Base-by-base conservation (phyloP, 768 basidiomycete species). In the Suillus hirtellus region DNA sequence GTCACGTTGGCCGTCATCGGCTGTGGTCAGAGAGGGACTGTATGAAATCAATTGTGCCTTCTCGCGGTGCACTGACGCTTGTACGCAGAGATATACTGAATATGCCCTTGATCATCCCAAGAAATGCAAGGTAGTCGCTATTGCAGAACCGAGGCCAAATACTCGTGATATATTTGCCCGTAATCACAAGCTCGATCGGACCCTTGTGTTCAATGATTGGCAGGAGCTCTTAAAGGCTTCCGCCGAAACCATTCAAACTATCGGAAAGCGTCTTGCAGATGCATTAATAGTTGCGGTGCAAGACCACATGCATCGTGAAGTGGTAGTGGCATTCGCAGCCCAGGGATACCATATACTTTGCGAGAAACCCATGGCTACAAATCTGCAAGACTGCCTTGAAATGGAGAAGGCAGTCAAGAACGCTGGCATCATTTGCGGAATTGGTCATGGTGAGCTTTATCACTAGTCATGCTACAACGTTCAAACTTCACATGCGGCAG, bases 301-400 rank as follows among this genome's bases (percentile, higher is more conserved):
- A 66, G 94, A 96, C 69, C 77, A 82, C 44, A 82, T 92, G 83
- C 94, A 96, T 69, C 78, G 81, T 31, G 88, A 91, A 64, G 88
- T 93, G 8, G 84, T 89, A 0, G 71, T 84, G 10, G 90, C 88
- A 0, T 94, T 93, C 76, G 88, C 88, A 0, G 82, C 80, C 47
- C 92, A 92, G 69, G 92, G 92, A 1, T 95, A 95, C 70, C 88
- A 94, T 68, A 91, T 96, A 62, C 81, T 96, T 24, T 95, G 94
- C 74, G 94, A 96, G 82, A 96, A 96, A 72, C 94, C 94, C 0
- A 92, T 96, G 89, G 91, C 93, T 1, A 94, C 90, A 4, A 84
- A 73, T 60, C 69, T 90, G 43, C 79, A 82, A 60, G 92, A 92
- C 66, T 91, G 93, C 64, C 72, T 95, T 56, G 81, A 79, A 72